Conservation (phyloP, 176 grass and related monocot species). For the Elaeis guineensis region DNA sequence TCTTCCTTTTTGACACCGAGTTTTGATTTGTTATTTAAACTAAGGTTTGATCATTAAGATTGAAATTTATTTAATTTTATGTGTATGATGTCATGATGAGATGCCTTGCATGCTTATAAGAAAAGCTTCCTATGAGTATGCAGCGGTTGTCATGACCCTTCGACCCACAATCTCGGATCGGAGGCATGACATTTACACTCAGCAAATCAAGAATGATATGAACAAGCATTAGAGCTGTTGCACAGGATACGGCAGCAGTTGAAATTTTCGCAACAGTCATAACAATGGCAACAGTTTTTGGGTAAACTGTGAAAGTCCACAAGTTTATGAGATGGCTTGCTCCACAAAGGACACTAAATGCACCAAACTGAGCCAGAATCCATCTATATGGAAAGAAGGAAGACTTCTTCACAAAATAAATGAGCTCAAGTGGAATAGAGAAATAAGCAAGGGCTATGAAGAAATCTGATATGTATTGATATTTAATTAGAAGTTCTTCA, state of each 20-base stretch:
- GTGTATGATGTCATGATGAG: too few relatives aligned
- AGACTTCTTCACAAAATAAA: slow-evolving; percentile 77
- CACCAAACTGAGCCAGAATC: slow-evolving; percentile 63
- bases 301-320: slow-evolving; percentile 53
- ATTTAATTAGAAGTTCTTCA: slow-evolving; percentile 56
- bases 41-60: too few relatives aligned
- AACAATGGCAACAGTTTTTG: slow-evolving; percentile 48
- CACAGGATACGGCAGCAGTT: slow-evolving; percentile 50
- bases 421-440: slow-evolving; percentile 72
- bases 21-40: too few relatives aligned
- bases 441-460: slow-evolving; percentile 79
- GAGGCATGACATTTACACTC: too few relatives aligned
- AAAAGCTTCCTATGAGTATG: too few relatives aligned
- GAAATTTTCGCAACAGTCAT: slow-evolving; percentile 62
- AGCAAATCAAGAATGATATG: slow-evolving; percentile 62
- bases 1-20: too few relatives aligned
- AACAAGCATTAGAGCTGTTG: slow-evolving; percentile 62
- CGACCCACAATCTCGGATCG: too few relatives aligned
- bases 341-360: slow-evolving; percentile 64
- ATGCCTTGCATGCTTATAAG: too few relatives aligned
- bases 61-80: too few relatives aligned
- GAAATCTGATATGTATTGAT: slow-evolving; percentile 83
- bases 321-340: slow-evolving; percentile 67
- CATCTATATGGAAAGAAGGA: slow-evolving; percentile 67
- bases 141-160: too few relatives aligned